Evolutionary conservation across 441 rosid species (phyloP), one percentile per base, ranked within the genome.

Genomic region (Lepidium campestre): DNA sequence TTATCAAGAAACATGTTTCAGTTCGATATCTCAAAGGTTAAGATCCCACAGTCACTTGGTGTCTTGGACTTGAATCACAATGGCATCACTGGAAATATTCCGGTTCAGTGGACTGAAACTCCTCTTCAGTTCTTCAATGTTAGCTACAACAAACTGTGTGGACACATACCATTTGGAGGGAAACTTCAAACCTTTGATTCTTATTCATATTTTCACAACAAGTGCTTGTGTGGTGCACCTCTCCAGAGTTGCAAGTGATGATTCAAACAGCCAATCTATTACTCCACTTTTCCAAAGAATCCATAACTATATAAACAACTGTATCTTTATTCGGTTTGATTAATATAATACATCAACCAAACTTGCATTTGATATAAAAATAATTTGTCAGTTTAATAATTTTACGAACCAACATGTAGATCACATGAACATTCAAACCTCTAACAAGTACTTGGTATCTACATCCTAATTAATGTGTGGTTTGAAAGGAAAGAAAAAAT

Each of bases 71-170:
- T 86, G 18, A 80, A 72, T 27, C 89, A 86, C 46, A 86, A 84
- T 57, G 79, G 77, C 50, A 64, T 82, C 54, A 68, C 59, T 4
- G 83, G 91, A 19, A 75, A 39, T 47, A 66, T 84, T 23, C 89
- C 91, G 17, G 54, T 65, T 57, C 73, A 64, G 10, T 22, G 82
- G 83, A 58, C 82, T 4, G 50, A 65, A 22, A 2, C n/a, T 60
- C 27, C 55, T 23, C 47, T 81, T 55, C 80, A 68, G 57, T 3
- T 7, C 17, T 78, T 86, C 32, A 75, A 86, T 54, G 86, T 85
- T 59, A 86, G 89, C 68, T 86, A 84, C 36, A 85, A 87, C 55
- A 67, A 36, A 72, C 63, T 87, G 37, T 87, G 93, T 66, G 87
- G 86, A 7, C 10, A 49, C 50, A 87, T 87, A 35, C 94, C 91